Conservation (phyloP, 2,329 filamentous ascomycete species). For the Orbilia ellipsospora region DNA sequence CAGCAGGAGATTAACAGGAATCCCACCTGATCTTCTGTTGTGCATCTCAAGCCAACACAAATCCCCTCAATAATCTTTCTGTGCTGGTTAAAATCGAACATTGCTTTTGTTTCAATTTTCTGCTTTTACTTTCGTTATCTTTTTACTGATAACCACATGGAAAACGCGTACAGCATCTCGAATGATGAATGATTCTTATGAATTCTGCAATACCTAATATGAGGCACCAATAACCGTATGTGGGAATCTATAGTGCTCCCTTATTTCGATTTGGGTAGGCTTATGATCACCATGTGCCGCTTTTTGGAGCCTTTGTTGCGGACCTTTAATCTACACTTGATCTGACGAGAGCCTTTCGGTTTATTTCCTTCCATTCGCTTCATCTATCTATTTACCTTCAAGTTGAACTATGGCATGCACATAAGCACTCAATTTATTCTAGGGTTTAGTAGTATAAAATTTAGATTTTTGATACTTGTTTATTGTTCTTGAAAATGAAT, state of each 20-base stretch:
- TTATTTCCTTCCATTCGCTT: background rate
- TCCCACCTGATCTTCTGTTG: conserved; percentile 45
- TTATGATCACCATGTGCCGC: conserved; percentile 15
- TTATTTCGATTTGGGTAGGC: conserved; percentile 30
- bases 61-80: background rate
- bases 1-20: conserved; percentile 32
- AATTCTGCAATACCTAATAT: conserved; percentile 56
- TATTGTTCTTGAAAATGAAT: too few relatives aligned
- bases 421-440: background rate
- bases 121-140: background rate
- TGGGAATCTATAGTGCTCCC: conserved; percentile 32
- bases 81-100: background rate
- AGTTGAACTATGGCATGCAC: too few relatives aligned
- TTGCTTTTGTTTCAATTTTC: background rate
- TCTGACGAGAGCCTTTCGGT: conserved; percentile 47
- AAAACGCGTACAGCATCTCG: conserved; percentile 6
- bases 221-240: background rate
- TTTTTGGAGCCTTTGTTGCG: conserved; percentile 30
- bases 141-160: too few relatives aligned
- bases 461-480: too few relatives aligned
- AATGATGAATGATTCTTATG: conserved; percentile 57
- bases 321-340: conserved; percentile 56
- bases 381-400: background rate
- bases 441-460: too few relatives aligned
- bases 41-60: conserved; percentile 20